Conservation (phyloP, 768 basidiomycete species). For the Kwoniella heveanensis region DNA sequence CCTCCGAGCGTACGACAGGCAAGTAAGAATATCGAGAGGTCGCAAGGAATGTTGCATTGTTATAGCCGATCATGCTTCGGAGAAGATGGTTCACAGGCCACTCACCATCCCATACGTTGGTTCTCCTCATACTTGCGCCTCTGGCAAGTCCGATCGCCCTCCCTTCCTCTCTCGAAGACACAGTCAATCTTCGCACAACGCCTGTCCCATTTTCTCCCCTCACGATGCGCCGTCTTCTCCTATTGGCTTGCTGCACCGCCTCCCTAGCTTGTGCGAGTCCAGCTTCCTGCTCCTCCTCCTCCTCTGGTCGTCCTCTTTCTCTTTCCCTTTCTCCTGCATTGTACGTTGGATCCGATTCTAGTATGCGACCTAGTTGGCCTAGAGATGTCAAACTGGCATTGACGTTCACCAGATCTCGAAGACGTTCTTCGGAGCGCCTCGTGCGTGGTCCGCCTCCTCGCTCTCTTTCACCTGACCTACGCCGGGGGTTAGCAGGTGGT, state of each 20-base stretch:
- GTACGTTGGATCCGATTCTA: constrained; percentile 30
- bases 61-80: too few relatives aligned
- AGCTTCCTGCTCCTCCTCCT: constrained; percentile 7
- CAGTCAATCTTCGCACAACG: constrained; percentile 21
- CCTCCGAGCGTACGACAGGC: too few relatives aligned
- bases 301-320: too few relatives aligned
- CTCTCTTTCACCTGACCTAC: constrained; percentile 30
- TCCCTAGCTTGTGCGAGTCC: constrained; percentile 8
- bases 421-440: constrained; percentile 36
- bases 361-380: constrained; percentile 39
- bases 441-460: neutral
- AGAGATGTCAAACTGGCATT: constrained; percentile 42
- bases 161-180: constrained; percentile 45
- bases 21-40: too few relatives aligned
- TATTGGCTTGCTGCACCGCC: constrained; percentile 5
- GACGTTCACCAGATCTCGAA: constrained; percentile 27
- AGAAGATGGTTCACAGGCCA: too few relatives aligned
- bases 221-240: constrained; percentile 36
- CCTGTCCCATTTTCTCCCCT: constrained; percentile 30
- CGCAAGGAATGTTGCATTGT: too few relatives aligned
- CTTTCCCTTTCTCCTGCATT: neutral
- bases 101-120: constrained; percentile 53
- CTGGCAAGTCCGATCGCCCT: constrained; percentile 44
- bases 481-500: constrained; percentile 18
- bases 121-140: constrained; percentile 51